These are phyloP conservation scores for Cardiospermum halicacabum DNA, from an alignment of 345 rosid species.

Conservation along the genomic window DNA sequence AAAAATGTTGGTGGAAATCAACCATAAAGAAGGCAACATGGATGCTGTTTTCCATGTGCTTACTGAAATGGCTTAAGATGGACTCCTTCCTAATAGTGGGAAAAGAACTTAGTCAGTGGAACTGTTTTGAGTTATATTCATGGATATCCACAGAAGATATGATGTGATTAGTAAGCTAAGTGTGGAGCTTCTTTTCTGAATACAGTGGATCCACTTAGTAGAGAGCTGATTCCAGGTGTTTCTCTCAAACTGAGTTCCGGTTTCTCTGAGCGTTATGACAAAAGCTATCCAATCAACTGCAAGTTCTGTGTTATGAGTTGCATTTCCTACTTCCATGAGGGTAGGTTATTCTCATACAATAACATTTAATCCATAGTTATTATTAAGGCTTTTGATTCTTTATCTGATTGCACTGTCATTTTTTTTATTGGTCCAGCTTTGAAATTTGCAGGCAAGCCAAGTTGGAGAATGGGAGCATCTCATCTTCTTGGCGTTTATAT, in stretches of 20 bases:
- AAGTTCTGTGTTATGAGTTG: background rate
- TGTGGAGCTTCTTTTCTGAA: background rate
- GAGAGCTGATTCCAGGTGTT: background rate
- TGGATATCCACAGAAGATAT: background rate
- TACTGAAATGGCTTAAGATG: slow-evolving; percentile 80
- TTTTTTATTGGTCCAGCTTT: background rate
- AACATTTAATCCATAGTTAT: background rate
- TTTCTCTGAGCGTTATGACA: background rate
- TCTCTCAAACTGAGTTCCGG: background rate
- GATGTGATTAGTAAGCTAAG: too few species aligned
- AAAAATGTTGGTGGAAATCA: slow-evolving; percentile 66
- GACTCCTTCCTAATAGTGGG: slow-evolving; percentile 66
- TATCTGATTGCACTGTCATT: background rate
- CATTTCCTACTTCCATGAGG: background rate
- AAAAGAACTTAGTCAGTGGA: slow-evolving; percentile 19
- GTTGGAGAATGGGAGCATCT: background rate
- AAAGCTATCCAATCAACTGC: background rate
- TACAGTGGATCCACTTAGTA: background rate
- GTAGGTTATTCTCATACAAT: background rate
- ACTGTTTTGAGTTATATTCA: slow-evolving; percentile 4
- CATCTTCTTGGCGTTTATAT: background rate
- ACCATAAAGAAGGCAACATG: slow-evolving; percentile 86
- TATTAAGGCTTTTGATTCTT: slow-evolving; percentile 1
- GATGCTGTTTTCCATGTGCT: slow-evolving; percentile 64
- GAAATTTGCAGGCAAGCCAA: background rate